A percentile compares a stretch with the other conserved stretches of the same genome.
Conservation (phyloP, 1,139 yeast species). For the Wickerhamomyces sp. region DNA sequence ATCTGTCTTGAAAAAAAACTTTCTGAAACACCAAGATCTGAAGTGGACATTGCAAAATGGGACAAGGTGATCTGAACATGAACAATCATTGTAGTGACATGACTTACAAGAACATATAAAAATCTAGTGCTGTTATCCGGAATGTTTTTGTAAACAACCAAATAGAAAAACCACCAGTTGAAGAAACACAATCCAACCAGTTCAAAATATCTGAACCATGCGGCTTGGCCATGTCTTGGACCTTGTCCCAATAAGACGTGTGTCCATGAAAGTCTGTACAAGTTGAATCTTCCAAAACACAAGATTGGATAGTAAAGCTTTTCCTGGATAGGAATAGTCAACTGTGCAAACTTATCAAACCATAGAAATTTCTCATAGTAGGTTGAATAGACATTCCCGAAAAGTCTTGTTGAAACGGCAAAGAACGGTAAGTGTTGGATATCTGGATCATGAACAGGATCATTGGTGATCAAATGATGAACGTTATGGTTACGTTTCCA, state of each 20-base stretch:
- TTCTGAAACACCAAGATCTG: constrained; percentile 78
- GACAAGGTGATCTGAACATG: constrained; percentile 89
- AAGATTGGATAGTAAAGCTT: constrained; percentile 74
- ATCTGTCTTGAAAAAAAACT: constrained; percentile 78
- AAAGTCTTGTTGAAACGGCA: constrained; percentile 71
- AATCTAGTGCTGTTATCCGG: constrained; percentile 48
- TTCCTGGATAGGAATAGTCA: constrained; percentile 58
- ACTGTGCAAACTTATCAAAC: constrained; percentile 63
- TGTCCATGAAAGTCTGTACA: constrained; percentile 77
- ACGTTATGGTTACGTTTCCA: constrained; percentile 93
- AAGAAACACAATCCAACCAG: constrained; percentile 62
- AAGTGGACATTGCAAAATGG: constrained; percentile 91
- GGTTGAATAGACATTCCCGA: constrained; percentile 68
- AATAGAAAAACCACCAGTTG: constrained; percentile 76
- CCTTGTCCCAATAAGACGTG: constrained; percentile 70
- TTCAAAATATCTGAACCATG: constrained; percentile 82
- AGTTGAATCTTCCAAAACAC: constrained; percentile 79
- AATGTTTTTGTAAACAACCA: constrained; percentile 47
- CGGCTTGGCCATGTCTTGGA: constrained; percentile 76
- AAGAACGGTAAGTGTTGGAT: constrained; percentile 90
- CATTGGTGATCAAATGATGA: constrained; percentile 83
- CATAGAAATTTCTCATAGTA: constrained; percentile 64
- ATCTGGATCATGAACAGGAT: constrained; percentile 91
- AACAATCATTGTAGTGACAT: constrained; percentile 78
- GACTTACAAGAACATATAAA: constrained; percentile 65